Percentiles rank a stretch among this genome's conserved stretches.
These are phyloP conservation scores for Fusarium algeriense DNA, from an alignment of 2,329 filamentous ascomycete species.

Conservation along the genomic window DNA sequence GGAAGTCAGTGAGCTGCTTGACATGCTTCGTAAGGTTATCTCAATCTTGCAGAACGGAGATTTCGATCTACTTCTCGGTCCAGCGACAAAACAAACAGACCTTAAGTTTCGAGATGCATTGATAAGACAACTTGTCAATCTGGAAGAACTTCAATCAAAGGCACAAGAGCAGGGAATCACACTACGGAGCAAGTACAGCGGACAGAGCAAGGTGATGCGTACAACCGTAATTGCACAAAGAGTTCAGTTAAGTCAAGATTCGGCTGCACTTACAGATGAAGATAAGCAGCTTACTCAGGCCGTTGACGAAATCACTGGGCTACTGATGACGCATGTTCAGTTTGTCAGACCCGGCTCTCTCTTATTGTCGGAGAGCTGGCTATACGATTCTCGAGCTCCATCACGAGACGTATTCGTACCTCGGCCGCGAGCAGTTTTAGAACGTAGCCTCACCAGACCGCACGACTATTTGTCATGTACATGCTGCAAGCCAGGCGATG, in stretches of 20 bases:
- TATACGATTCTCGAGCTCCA: constrained; percentile 79
- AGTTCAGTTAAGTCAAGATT: constrained; percentile 82
- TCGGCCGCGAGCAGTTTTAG: constrained; percentile 75
- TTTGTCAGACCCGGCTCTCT: constrained; percentile 54
- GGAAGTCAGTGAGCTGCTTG: constrained; percentile 50
- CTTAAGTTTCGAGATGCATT: constrained; percentile 53
- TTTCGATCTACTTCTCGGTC: constrained; percentile 50
- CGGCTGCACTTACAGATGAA: constrained; percentile 75
- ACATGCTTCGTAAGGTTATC: constrained; percentile 46
- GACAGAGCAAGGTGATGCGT: constrained; percentile 76
- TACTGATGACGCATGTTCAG: constrained; percentile 46
- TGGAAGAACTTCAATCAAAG: constrained; percentile 60
- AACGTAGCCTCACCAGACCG: constrained; percentile 77
- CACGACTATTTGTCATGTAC: constrained; percentile 82
- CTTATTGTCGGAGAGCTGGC: constrained; percentile 77
- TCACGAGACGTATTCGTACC: constrained; percentile 81
- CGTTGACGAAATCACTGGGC: constrained; percentile 62
- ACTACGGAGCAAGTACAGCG: constrained; percentile 80
- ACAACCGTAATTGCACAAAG: constrained; percentile 86
- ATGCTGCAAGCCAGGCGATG: constrained; percentile 69
- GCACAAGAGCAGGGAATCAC: constrained; percentile 60
- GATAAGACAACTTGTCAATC: constrained; percentile 57
- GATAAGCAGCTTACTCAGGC: constrained; percentile 78
- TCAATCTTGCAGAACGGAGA: constrained; percentile 54
- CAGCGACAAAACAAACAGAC: constrained; percentile 50